These are phyloP conservation scores for Bathelium albidoporum DNA, from an alignment of 495 filamentous ascomycete genomes.

Conservation along the genomic window DNA sequence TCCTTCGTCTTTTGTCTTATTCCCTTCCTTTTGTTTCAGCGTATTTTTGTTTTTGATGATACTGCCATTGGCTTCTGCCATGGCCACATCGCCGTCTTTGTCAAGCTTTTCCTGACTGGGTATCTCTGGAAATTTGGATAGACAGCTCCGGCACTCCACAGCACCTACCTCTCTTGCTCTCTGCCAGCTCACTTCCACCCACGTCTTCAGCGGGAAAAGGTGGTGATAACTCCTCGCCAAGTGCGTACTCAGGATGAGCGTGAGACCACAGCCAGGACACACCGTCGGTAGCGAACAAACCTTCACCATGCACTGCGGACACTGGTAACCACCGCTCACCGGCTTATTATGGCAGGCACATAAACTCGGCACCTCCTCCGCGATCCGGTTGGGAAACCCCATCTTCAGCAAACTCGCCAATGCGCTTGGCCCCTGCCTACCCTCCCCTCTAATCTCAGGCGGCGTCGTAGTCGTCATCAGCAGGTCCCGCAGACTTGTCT, in stretches of 20 bases:
- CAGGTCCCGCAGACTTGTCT: slow-evolving; percentile 81
- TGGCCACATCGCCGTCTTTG: slow-evolving; percentile 13
- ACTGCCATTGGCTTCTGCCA: slow-evolving; percentile 9
- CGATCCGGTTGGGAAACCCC: slow-evolving; percentile 93
- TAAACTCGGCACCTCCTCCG: slow-evolving; percentile 60
- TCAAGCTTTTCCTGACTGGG: slow-evolving; percentile 26
- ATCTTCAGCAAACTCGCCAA: slow-evolving; percentile 83
- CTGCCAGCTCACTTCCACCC: slow-evolving; percentile 80
- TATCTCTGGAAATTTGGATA: slow-evolving; percentile 39
- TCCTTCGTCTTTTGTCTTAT: slow-evolving; percentile 41
- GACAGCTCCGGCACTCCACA: slow-evolving; percentile 44
- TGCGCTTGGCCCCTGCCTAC: neutral
- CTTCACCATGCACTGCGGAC: slow-evolving; percentile 78
- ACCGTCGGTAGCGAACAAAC: slow-evolving; percentile 87
- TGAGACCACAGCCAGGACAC: slow-evolving; percentile 83
- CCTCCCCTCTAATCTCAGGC: slow-evolving; percentile 52
- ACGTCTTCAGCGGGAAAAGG: slow-evolving; percentile 82
- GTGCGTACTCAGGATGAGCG: slow-evolving; percentile 93
- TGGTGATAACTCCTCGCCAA: slow-evolving; percentile 92
- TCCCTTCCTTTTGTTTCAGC: slow-evolving; percentile 8
- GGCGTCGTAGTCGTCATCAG: slow-evolving; percentile 81
- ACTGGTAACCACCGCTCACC: slow-evolving; percentile 79
- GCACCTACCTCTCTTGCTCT: slow-evolving; percentile 42
- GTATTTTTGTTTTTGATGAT: slow-evolving; percentile 4
- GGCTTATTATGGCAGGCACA: slow-evolving; percentile 88